Conservation (phyloP, 2,329 filamentous ascomycete genomes). For the Epichloe baconii region DNA sequence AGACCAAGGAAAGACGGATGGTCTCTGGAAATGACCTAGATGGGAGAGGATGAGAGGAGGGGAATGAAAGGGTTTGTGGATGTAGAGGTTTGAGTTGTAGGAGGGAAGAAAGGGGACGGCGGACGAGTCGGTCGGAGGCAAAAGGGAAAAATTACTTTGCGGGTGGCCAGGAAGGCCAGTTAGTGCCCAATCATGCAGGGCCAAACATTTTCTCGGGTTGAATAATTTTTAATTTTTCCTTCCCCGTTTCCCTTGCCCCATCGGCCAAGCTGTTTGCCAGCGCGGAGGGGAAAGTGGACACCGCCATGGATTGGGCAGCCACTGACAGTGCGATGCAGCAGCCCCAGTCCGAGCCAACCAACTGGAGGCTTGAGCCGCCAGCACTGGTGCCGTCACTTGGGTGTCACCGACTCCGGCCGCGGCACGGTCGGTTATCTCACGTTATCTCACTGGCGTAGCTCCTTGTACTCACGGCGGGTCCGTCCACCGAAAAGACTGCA, state of each 20-base stretch:
- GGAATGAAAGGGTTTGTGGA: conserved; percentile 19
- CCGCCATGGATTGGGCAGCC: neutral
- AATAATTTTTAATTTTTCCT: conserved; percentile 4
- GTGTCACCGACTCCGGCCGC: neutral
- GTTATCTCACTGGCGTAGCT: neutral
- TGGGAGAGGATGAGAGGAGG: conserved; percentile 15
- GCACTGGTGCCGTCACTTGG: no score
- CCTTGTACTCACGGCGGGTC: neutral
- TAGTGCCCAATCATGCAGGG: conserved; percentile 14
- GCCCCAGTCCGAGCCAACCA: neutral
- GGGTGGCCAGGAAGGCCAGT: conserved; percentile 20
- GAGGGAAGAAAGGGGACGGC: conserved; percentile 16
- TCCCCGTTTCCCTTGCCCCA: neutral
- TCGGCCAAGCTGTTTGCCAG: neutral
- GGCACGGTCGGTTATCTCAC: no score
- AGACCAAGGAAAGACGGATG: conserved; percentile 28
- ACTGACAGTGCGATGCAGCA: conserved; percentile 2
- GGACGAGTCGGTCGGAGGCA: conserved; percentile 14
- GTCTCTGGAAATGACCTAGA: conserved; percentile 19
- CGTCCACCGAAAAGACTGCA: neutral
- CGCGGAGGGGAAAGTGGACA: neutral
- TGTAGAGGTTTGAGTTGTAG: conserved; percentile 20
- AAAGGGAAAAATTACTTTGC: conserved; percentile 23
- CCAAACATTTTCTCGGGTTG: neutral
- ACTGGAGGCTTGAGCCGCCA: neutral